A percentile compares a stretch with the other conserved stretches of the same genome.
Conservation (phyloP, 306 rosid genomes). For the Gastrolobium villosum region DNA sequence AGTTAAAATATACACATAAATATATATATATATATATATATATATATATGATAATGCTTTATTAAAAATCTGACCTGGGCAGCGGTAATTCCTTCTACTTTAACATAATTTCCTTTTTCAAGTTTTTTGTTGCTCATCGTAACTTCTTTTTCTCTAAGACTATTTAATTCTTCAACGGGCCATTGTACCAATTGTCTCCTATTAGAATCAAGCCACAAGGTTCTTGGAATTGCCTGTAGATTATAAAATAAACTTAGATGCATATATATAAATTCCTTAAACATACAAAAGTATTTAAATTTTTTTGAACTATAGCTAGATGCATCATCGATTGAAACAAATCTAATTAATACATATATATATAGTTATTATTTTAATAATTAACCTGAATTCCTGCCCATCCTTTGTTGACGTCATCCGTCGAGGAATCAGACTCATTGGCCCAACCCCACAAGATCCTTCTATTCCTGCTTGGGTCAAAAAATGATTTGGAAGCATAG, state of each 20-base stretch:
- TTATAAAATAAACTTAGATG: background rate
- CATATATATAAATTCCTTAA: background rate
- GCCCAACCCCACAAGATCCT: constrained; percentile 97
- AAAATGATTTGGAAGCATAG: constrained; percentile 91
- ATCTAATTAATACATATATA: too few relatives aligned
- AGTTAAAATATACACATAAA: background rate
- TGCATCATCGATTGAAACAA: background rate
- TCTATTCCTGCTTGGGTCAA: constrained; percentile 62
- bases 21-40: too few relatives aligned
- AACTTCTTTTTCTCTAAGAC: constrained; percentile 59
- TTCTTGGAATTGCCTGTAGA: constrained; percentile 78
- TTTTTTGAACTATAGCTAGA: background rate
- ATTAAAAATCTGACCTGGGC: constrained; percentile 65
- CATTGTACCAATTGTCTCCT: constrained; percentile 70
- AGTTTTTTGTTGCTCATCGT: constrained; percentile 50
- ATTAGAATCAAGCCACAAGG: constrained; percentile 67
- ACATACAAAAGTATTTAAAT: background rate
- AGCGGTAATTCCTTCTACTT: constrained; percentile 72
- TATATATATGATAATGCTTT: background rate
- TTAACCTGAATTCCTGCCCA: constrained; percentile 93
- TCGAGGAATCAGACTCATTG: constrained; percentile 69
- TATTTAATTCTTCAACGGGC: constrained; percentile 73
- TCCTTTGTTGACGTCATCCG: constrained; percentile 64
- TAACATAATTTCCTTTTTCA: constrained; percentile 51
- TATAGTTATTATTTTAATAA: too few relatives aligned